phyloP scores from a whole-genome alignment of 1,284 basidiomycete species.

The Trametes versicolor region DNA sequence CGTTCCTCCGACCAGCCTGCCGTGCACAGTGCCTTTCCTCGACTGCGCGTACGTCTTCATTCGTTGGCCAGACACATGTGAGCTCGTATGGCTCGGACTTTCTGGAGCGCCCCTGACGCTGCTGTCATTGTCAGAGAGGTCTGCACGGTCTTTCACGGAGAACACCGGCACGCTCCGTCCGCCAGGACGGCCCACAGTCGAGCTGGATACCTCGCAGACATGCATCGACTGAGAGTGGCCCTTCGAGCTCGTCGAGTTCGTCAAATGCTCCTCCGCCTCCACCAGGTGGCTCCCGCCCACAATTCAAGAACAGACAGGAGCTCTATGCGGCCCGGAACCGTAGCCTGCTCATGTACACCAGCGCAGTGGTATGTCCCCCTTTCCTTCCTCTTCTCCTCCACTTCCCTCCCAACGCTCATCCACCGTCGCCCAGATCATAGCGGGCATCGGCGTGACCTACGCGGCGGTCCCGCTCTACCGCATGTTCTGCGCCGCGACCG shows the following conservation, averaged over 20 bases:
- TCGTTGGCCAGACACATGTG: conserved; percentile 18
- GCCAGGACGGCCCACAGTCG: conserved; percentile 3
- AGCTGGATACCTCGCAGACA: conserved; percentile 24
- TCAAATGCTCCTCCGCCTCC: conserved; percentile 25
- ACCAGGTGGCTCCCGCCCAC: conserved; percentile 32
- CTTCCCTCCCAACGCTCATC: conserved; percentile 1
- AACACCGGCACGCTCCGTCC: conserved; percentile 6
- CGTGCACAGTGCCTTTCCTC: conserved; percentile 20
- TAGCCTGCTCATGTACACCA: conserved; percentile 81
- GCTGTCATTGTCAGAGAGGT: conserved; percentile 10
- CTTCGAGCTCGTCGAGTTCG: conserved; percentile 22
- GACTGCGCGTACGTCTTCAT: conserved; percentile 3
- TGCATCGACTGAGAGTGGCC: conserved; percentile 28
- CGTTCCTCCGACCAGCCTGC: conserved; percentile 31
- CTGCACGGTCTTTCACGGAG: conserved; percentile 21
- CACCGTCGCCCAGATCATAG: conserved; percentile 65
- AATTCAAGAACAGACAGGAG: conserved; percentile 42
- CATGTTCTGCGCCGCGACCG: conserved; percentile 97
- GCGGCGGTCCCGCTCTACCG: conserved; percentile 98
- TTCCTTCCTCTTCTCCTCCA: background rate
- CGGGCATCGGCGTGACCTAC: conserved; percentile 89
- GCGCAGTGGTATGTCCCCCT: conserved; percentile 71
- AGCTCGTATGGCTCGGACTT: background rate
- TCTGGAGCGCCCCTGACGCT: background rate
- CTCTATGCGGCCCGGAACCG: conserved; percentile 67